Conservation (phyloP, 2,329 filamentous ascomycete genomes). For the Tolypocladium endophyticum region DNA sequence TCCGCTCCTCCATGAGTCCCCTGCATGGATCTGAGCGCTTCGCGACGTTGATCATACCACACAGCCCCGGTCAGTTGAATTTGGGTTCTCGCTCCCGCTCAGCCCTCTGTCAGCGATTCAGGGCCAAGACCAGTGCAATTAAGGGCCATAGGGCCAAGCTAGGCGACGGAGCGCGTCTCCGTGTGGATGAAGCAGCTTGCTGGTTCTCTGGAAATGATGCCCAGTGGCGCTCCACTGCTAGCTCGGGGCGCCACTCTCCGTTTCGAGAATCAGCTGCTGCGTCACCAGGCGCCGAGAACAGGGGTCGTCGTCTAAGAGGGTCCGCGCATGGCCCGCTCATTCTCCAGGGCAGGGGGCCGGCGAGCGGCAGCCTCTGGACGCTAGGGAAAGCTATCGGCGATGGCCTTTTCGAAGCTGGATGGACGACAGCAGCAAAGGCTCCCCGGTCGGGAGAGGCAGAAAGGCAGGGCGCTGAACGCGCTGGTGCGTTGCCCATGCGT, state of each 20-base stretch:
- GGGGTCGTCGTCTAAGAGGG: background rate
- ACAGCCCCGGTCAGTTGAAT: background rate
- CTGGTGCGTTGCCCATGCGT: background rate
- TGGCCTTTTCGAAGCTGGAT: background rate
- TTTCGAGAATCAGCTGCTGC: background rate
- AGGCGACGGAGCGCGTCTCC: no score
- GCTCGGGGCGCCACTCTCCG: background rate
- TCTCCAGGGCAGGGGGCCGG: background rate
- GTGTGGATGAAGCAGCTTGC: no score
- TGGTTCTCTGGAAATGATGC: background rate
- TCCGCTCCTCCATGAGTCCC: background rate
- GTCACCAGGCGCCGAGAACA: background rate
- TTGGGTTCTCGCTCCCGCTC: background rate
- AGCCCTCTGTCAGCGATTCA: background rate
- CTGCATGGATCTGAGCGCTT: background rate
- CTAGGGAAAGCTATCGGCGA: background rate
- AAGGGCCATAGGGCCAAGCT: no score
- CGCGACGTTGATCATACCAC: background rate
- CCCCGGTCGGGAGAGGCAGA: background rate
- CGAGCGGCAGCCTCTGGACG: background rate
- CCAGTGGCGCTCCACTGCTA: background rate
- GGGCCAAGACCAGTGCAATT: background rate
- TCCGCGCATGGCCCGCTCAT: background rate
- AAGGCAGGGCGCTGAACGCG: background rate
- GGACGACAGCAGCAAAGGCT: background rate